Percentiles rank a stretch among this genome's conserved stretches.
Conservation (phyloP, 768 basidiomycete species). For the Lactarius quietus region DNA sequence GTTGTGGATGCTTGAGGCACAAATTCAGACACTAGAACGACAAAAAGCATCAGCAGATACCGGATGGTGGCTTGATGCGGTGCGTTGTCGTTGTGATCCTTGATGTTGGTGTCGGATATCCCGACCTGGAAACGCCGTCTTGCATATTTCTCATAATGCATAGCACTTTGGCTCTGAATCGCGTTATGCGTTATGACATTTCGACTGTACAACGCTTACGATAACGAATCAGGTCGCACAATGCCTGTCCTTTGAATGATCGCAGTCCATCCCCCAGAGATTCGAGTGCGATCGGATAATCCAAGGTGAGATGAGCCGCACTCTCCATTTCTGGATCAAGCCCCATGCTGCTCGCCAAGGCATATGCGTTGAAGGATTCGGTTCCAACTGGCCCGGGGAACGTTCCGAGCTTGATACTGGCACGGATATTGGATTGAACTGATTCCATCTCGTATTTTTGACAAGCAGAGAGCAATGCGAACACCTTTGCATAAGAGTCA, state of each 20-base stretch:
- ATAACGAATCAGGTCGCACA: background rate
- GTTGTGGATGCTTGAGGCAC: no score
- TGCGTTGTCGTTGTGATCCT: no score
- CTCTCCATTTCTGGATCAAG: background rate
- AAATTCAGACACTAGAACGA: no score
- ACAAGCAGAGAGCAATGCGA: background rate
- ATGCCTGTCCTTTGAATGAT: background rate
- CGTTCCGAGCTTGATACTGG: background rate
- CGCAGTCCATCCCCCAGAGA: background rate
- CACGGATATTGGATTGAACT: background rate
- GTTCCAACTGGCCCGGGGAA: no score
- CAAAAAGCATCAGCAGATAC: no score
- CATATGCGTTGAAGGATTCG: background rate
- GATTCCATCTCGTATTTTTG: background rate
- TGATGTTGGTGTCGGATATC: no score
- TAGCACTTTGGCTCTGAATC: no score
- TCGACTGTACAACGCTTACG: background rate
- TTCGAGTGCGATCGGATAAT: background rate
- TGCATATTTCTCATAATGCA: no score
- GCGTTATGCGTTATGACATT: no score
- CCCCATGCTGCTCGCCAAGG: background rate
- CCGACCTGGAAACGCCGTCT: no score
- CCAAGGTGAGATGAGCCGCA: background rate
- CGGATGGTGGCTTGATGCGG: no score
- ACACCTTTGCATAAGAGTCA: background rate